phyloP scores from a whole-genome alignment of 2,329 filamentous ascomycete species.

The Fusarium irregulare region DNA sequence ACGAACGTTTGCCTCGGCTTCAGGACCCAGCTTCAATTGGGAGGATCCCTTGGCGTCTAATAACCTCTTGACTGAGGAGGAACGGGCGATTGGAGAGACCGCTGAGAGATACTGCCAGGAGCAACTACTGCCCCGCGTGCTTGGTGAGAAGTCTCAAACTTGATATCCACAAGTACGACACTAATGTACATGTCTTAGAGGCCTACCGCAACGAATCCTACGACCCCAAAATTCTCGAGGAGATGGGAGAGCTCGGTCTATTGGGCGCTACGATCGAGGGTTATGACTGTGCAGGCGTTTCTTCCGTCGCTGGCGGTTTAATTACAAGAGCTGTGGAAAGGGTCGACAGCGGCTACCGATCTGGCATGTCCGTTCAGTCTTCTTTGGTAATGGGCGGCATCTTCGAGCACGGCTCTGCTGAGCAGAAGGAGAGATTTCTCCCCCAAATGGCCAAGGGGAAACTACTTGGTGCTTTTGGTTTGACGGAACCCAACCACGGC shows the following conservation, averaged over 20 bases:
- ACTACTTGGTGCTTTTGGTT: slow-evolving; percentile 84
- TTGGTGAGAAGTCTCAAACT: slow-evolving; percentile 67
- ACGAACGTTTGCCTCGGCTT: slow-evolving; percentile 53
- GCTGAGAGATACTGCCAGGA: slow-evolving; percentile 96
- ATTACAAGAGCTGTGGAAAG: slow-evolving; percentile 92
- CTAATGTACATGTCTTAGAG: slow-evolving; percentile 61
- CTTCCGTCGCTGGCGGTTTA: slow-evolving; percentile 86
- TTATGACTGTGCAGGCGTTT: slow-evolving; percentile 88
- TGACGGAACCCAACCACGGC: slow-evolving; percentile 94
- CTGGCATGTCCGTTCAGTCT: slow-evolving; percentile 92
- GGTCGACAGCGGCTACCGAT: slow-evolving; percentile 91
- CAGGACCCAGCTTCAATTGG: slow-evolving; percentile 78
- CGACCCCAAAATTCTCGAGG: slow-evolving; percentile 84
- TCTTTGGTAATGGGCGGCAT: slow-evolving; percentile 95
- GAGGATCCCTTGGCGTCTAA: slow-evolving; percentile 84
- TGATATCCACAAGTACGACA: background rate
- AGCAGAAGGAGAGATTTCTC: slow-evolving; percentile 87
- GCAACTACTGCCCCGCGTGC: slow-evolving; percentile 82
- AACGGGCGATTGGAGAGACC: slow-evolving; percentile 88
- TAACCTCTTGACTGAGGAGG: slow-evolving; percentile 87
- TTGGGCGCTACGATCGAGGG: slow-evolving; percentile 87
- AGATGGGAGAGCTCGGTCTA: slow-evolving; percentile 94
- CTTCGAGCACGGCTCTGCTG: slow-evolving; percentile 84
- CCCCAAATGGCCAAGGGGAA: slow-evolving; percentile 85
- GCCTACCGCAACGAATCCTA: slow-evolving; percentile 88